Conservation (phyloP, 1,139 yeast genomes). For the Hanseniaspora uvarum region DNA sequence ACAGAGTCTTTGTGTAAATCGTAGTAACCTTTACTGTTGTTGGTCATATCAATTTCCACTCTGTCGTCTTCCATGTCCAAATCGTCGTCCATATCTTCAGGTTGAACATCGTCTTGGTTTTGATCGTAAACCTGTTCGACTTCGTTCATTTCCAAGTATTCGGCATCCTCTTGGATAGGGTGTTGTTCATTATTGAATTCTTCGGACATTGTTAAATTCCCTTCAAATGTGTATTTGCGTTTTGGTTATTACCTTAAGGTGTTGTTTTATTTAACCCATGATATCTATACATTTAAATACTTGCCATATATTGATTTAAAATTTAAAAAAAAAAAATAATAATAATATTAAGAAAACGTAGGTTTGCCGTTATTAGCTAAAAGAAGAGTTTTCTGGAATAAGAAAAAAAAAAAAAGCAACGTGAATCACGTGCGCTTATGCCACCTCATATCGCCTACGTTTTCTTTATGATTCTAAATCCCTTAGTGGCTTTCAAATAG, state of each 20-base stretch:
- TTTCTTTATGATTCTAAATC: too few species aligned
- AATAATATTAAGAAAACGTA: not conserved
- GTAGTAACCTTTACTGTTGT: constrained; percentile 80
- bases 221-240: too few species aligned
- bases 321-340: not conserved
- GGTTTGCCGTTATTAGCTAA: not conserved
- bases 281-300: too few species aligned
- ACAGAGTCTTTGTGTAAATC: constrained; percentile 81
- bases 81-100: constrained; percentile 31
- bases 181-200: constrained; percentile 9
- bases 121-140: constrained; percentile 41
- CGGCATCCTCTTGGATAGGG: constrained; percentile 25
- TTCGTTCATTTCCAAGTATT: constrained; percentile 46
- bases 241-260: too few species aligned
- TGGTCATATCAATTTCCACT: constrained; percentile 63
- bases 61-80: constrained; percentile 32
- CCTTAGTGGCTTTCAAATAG: too few species aligned
- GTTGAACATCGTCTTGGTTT: constrained; percentile 32
- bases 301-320: not conserved
- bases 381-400: not conserved
- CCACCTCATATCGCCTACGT: too few species aligned
- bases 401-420: constrained; percentile 5
- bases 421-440: constrained; percentile 1
- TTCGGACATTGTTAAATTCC: constrained; percentile 18
- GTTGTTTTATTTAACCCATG: too few species aligned